Conservation (phyloP, 2,329 filamentous ascomycete genomes). For the Exophiala oligosperma region DNA sequence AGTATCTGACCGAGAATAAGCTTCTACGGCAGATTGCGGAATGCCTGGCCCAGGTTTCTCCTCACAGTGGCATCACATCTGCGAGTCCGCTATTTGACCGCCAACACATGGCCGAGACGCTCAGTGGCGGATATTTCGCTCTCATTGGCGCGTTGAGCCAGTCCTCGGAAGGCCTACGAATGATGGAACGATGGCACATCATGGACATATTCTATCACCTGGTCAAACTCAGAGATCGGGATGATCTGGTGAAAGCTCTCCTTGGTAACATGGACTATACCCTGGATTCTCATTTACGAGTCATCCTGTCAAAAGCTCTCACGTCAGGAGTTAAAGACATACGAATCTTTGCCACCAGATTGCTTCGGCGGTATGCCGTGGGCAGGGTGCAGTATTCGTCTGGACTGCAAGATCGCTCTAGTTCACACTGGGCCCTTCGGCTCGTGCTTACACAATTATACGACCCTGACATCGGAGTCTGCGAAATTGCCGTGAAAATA, state of each 20-base stretch:
- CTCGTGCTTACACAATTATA: constrained; percentile 97
- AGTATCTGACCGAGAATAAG: constrained; percentile 88
- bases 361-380: constrained; percentile 82
- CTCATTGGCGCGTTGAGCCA: constrained; percentile 86
- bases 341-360: constrained; percentile 83
- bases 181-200: constrained; percentile 95
- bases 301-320: constrained; percentile 89
- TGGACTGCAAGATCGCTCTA: constrained; percentile 47
- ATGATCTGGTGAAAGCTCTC: constrained; percentile 85
- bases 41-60: constrained; percentile 91
- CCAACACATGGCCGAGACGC: constrained; percentile 78
- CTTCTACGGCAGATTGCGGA: constrained; percentile 90
- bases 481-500: constrained; percentile 93
- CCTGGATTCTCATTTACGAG: constrained; percentile 81
- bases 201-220: constrained; percentile 99
- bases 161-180: constrained; percentile 77
- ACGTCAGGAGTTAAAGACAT: constrained; percentile 89
- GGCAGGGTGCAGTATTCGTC: constrained; percentile 48
- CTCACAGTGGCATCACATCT: constrained; percentile 67
- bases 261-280: constrained; percentile 92
- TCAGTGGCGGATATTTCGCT: constrained; percentile 91
- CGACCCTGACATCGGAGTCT: constrained; percentile 95
- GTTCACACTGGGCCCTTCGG: constrained; percentile 94
- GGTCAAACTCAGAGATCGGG: constrained; percentile 83
- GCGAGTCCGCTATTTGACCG: constrained; percentile 85